Conservation (phyloP, 2,329 filamentous ascomycete species). For the Penicillium sp. region DNA sequence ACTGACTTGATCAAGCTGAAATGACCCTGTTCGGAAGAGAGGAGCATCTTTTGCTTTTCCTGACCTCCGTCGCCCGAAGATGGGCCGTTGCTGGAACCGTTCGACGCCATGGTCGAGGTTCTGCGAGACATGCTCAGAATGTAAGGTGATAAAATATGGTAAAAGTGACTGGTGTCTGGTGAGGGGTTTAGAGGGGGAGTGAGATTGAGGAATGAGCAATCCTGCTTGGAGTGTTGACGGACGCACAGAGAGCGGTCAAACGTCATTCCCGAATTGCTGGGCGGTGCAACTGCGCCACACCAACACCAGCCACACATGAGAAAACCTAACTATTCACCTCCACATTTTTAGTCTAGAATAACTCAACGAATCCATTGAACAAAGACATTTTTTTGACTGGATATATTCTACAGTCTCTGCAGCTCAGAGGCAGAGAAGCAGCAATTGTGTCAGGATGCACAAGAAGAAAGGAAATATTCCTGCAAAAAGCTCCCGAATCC, state of each 20-base stretch:
- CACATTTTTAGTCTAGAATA: neutral
- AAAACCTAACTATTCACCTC: conserved; percentile 5
- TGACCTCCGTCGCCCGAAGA: conserved; percentile 36
- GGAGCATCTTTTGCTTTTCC: conserved; percentile 48
- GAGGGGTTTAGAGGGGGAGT: conserved; percentile 12
- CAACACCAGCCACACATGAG: conserved; percentile 20
- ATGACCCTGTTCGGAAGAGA: conserved; percentile 46
- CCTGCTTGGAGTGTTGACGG: conserved; percentile 32
- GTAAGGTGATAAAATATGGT: neutral
- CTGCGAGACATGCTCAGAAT: conserved; percentile 38
- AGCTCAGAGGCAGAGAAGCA: conserved; percentile 20
- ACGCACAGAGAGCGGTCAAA: conserved; percentile 32
- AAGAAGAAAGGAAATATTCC: conserved; percentile 36
- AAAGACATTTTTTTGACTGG: conserved; percentile 25
- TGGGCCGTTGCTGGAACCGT: conserved; percentile 27
- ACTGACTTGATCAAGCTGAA: conserved; percentile 49
- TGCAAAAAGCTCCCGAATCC: conserved; percentile 38
- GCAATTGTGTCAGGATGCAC: conserved; percentile 34
- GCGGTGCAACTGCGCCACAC: conserved; percentile 21
- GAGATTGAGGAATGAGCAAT: conserved; percentile 18
- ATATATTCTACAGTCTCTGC: conserved; percentile 30
- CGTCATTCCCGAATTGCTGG: conserved; percentile 33
- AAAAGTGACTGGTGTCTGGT: conserved; percentile 1
- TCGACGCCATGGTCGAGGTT: conserved; percentile 34
- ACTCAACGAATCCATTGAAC: neutral